These are phyloP conservation scores for Cordyceps militaris DNA, from an alignment of 2,329 filamentous ascomycete species.

Conservation along the genomic window DNA sequence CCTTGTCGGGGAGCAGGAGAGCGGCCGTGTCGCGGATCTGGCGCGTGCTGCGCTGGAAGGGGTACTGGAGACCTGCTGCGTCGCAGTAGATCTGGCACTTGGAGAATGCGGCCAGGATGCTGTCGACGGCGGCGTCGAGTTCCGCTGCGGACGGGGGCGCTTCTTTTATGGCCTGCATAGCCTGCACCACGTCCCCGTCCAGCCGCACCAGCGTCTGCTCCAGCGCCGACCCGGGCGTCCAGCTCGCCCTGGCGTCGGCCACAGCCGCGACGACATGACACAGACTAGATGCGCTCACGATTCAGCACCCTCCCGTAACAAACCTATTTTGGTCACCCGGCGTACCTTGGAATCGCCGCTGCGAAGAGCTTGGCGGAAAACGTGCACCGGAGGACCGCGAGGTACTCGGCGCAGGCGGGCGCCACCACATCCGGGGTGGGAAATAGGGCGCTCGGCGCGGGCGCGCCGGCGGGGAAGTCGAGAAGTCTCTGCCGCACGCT, in stretches of 20 bases:
- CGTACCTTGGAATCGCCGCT: constrained; percentile 26
- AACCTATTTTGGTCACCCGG: neutral
- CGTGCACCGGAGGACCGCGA: constrained; percentile 28
- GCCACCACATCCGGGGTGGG: constrained; percentile 19
- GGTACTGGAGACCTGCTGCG: neutral
- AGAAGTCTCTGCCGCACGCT: constrained; percentile 25
- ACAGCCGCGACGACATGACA: neutral
- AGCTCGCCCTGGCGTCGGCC: constrained; percentile 1
- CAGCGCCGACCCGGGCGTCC: constrained; percentile 6
- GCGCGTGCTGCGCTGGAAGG: constrained; percentile 21
- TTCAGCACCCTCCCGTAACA: neutral
- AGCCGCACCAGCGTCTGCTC: constrained; percentile 20
- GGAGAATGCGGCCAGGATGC: constrained; percentile 18
- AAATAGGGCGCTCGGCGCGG: constrained; percentile 21
- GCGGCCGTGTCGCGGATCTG: constrained; percentile 25
- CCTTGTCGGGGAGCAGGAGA: constrained; percentile 21
- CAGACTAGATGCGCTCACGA: neutral
- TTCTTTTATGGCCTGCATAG: constrained; percentile 31
- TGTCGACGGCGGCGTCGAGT: constrained; percentile 15
- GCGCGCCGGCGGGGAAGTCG: constrained; percentile 19
- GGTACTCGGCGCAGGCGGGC: constrained; percentile 20
- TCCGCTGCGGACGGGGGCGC: constrained; percentile 16
- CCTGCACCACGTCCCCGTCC: constrained; percentile 30
- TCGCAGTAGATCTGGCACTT: constrained; percentile 18
- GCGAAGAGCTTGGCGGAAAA: constrained; percentile 29